Evolutionary conservation across 1,284 basidiomycete genomes (phyloP), one percentile per base, ranked within the genome.

Genomic region (Cryptococcus neoformans): DNA sequence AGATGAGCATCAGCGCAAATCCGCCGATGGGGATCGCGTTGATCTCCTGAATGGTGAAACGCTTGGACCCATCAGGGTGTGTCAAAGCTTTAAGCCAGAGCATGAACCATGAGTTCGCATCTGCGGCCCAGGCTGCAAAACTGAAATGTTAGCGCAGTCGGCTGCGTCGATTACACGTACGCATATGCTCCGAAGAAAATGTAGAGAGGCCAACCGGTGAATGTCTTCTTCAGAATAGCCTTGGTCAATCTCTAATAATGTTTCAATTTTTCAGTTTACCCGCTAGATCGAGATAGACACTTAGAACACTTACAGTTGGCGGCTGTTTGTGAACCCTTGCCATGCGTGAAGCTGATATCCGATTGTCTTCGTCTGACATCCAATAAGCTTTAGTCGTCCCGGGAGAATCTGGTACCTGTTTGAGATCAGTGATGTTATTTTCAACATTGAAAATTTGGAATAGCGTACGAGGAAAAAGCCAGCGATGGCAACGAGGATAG

Each of bases 241-340:
- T 34, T 47, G n/a, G 45, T 47, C 17, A 47, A 14, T 12, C 45
- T 34, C 17, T 47, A 28, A 4, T 28, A 28, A 28, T 28, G 28
- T 28, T 28, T 28, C 28, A 4, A 28, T 28, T 28, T 28, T 28
- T 28, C 28, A 28, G 28, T 28, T 47, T 9, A 34, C 7, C 8
- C 45, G 45, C 45, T 21, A 16, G 45, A 12, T 34, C 45, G 8
- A 35, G 8, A 2, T 14, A 8, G 17, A 21, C 17, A 9, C 75
- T 75, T 35, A 47, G 16, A 7, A 47, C 12, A 7, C 45, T 34
- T 28, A 47, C 45, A 28, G 28, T 28, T 28, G 28, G 28, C 28
- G 28, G 28, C 28, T 28, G 28, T 4, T 28, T 28, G 28, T 28
- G 28, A 28, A 28, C 28, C 4, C 28, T 28, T 28, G 28, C 28